Conservation (phyloP, 75 land plant species). For the Selaginella tamariscina region DNA sequence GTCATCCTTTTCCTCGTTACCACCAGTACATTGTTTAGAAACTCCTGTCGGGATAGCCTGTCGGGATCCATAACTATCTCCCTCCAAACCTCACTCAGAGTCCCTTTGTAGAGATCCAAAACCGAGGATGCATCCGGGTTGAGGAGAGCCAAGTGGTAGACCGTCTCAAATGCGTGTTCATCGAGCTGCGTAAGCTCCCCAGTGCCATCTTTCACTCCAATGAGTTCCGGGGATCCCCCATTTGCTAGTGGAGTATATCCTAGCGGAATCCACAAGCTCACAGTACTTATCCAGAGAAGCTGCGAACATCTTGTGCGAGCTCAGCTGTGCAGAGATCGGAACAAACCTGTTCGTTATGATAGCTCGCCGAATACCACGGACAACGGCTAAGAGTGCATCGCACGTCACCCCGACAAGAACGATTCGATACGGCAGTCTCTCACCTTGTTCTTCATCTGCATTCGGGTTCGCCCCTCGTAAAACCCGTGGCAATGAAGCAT, state of each 20-base stretch:
- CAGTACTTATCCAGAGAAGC: slow-evolving; percentile 40
- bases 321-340: slow-evolving; percentile 66
- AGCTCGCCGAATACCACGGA: slow-evolving; percentile 79
- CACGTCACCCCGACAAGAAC: slow-evolving; percentile 77
- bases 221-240: slow-evolving; percentile 44
- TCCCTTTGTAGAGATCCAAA: slow-evolving; percentile 45
- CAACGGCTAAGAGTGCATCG: slow-evolving; percentile 71
- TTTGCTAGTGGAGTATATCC: slow-evolving; percentile 51
- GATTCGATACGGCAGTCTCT: slow-evolving; percentile 54
- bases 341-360: slow-evolving; percentile 64
- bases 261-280: slow-evolving; percentile 54
- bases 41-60: slow-evolving; percentile 33
- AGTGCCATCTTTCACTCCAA: not conserved
- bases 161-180: slow-evolving; percentile 34
- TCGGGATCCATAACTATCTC: slow-evolving; percentile 37
- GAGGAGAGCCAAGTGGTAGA: slow-evolving; percentile 33
- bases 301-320: slow-evolving; percentile 76
- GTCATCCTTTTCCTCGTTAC: not conserved
- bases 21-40: slow-evolving; percentile 34
- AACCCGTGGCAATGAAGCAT: not conserved
- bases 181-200: slow-evolving; percentile 30
- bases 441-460: not conserved
- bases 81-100: slow-evolving; percentile 40
- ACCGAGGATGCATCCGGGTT: slow-evolving; percentile 65
- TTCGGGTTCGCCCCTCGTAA: not conserved